Base-by-base conservation (phyloP, 306 rosid species). In the Mucuna pruriens region DNA sequence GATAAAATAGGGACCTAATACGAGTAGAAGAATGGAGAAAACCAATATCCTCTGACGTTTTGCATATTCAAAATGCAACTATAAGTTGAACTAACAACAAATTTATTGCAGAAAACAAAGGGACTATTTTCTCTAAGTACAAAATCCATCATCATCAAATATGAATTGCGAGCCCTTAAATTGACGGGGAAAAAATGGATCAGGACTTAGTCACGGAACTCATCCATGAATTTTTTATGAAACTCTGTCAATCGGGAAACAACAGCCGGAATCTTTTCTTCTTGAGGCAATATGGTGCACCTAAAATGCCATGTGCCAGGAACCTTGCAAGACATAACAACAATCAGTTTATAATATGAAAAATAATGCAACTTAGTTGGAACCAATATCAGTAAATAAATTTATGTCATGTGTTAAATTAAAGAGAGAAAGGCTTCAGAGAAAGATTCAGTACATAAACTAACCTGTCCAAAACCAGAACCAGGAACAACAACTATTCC, bases 271-370 rank as follows among this genome's bases (percentile, higher is more conserved):
- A 96, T 92, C 91, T 92, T 96, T n/a, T 93, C 99, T 90, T 96
- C 99, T 76, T 80, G 94, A 31, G 98, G 99, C 81, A 96, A 87
- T 45, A 96, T 93, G 20, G 99, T 96, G 87, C 97, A 93, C 78
- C 99, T 93, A 55, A 96, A 93, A 83, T 96, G 99, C 99, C 98
- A 96, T 52, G 97, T 96, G 45, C 99, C 97, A 6, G 97, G 90
- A 82, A 90, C 98, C 97, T 95, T 82, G 81, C 77, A 80, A 48
- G 20, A 83, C 38, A 78, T 51, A 39, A 15, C 68, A 51, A 51
- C 54, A 78, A 64, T 74, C 54, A 81, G 71, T 63, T 48, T 74
- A 64, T 26, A 20, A 78, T 54, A 63, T 16, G 48, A 33, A 34
- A 22, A 78, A 84, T 57, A 78, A 84, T 57, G 48, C 19, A 31